A percentile compares a stretch with the other conserved stretches of the same genome.
Conservation (phyloP, 2,329 filamentous ascomycete genomes). For the Huntiella bhutanensis region DNA sequence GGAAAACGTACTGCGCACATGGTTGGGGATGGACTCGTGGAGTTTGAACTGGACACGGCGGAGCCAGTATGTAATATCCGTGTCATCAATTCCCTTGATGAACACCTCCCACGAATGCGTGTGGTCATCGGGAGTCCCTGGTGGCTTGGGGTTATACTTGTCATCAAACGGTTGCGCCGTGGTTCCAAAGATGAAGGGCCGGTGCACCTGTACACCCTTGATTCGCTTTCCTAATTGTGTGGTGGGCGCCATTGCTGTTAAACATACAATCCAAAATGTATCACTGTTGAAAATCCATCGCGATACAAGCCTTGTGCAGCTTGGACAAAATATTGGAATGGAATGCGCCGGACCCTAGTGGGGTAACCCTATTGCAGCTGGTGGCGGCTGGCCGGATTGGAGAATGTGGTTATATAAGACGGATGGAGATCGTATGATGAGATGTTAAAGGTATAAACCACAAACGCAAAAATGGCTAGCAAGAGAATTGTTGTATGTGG, state of each 20-base stretch:
- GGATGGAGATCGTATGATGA: neutral
- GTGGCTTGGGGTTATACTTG: constrained; percentile 55
- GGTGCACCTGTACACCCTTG: constrained; percentile 44
- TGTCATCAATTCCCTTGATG: constrained; percentile 73
- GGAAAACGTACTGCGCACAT: constrained; percentile 46
- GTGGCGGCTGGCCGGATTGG: too few species aligned
- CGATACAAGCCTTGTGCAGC: too few species aligned
- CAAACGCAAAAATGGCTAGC: constrained; percentile 30
- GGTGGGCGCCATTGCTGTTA: constrained; percentile 35
- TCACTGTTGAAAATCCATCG: too few species aligned
- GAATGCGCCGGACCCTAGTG: too few species aligned
- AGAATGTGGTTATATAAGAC: too few species aligned
- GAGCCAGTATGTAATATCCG: constrained; percentile 87
- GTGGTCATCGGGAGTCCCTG: constrained; percentile 67
- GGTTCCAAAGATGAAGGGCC: constrained; percentile 56
- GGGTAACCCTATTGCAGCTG: too few species aligned
- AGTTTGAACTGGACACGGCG: constrained; percentile 96
- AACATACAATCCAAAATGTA: too few species aligned
- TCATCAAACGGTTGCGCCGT: constrained; percentile 67
- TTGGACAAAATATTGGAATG: too few species aligned
- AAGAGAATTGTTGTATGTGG: constrained; percentile 83
- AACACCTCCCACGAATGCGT: constrained; percentile 95
- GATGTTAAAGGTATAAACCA: neutral
- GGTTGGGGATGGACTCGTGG: constrained; percentile 89
- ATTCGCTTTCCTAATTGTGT: constrained; percentile 41